phyloP scores from a whole-genome alignment of 108 stramenopile species.

The Epipyxis sp. region DNA sequence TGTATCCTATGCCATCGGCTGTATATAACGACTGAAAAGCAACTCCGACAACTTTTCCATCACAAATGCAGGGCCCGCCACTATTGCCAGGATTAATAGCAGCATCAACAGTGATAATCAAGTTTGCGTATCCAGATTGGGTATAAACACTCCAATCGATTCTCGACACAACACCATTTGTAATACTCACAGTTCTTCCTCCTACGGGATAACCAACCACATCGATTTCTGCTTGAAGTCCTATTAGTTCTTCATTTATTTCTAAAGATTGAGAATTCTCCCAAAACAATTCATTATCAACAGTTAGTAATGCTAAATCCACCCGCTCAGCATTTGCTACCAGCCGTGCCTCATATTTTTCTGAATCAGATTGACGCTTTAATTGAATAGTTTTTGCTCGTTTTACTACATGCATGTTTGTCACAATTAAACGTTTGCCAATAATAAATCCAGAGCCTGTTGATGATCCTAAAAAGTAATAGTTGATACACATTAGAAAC shows the following conservation, averaged over 20 bases:
- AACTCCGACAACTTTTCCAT: slow-evolving; percentile 59
- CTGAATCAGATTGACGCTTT: no score
- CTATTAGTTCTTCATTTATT: slow-evolving; percentile 50
- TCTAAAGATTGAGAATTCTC: no score
- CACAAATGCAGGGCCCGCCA: slow-evolving; percentile 63
- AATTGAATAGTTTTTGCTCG: no score
- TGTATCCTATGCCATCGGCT: slow-evolving; percentile 66
- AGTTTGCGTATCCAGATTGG: slow-evolving; percentile 49
- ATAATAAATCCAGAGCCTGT: no score
- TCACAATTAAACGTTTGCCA: no score
- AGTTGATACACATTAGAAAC: no score
- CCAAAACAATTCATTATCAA: no score
- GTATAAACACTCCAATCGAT: slow-evolving; percentile 62
- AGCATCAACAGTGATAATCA: slow-evolving; percentile 69
- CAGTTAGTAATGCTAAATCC: no score
- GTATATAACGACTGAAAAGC: slow-evolving; percentile 51
- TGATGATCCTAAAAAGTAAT: no score
- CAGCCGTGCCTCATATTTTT: no score
- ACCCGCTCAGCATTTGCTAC: no score
- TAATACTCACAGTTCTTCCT: slow-evolving; percentile 62
- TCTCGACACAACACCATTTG: slow-evolving; percentile 66
- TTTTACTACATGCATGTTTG: no score
- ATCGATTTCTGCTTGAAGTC: slow-evolving; percentile 61
- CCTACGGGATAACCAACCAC: slow-evolving; percentile 65
- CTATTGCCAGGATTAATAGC: slow-evolving; percentile 67